Percentiles rank a stretch among this genome's conserved stretches.
Evolutionary conservation across 192 early-diverging fungal genomes (phyloP).

Genomic region (Mortierella hygrophila): DNA sequence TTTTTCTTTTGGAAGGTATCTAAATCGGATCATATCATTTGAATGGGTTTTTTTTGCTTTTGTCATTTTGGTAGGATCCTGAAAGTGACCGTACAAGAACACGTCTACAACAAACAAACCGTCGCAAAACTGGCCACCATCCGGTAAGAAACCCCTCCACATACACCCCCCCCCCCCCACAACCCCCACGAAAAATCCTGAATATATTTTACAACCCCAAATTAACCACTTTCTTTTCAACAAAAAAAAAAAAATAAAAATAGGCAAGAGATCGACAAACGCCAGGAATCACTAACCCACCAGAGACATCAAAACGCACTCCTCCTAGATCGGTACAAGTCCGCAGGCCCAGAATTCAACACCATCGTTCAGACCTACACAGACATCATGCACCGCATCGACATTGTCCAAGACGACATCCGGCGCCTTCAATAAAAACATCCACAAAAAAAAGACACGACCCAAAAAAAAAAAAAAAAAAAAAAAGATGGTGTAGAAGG

Average conservation of each 20-base stretch:
- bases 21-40: too few relatives aligned
- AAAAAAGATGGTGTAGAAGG: background rate
- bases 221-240: background rate
- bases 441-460: background rate
- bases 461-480: background rate
- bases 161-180: background rate
- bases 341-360: conserved; percentile 49
- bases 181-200: background rate
- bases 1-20: background rate
- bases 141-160: conserved; percentile 15
- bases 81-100: conserved; percentile 5
- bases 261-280: background rate
- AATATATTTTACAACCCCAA: background rate
- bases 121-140: conserved; percentile 1
- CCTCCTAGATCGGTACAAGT: conserved; percentile 29
- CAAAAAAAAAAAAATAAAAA: background rate
- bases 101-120: conserved; percentile 31
- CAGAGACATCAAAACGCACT: conserved; percentile 22
- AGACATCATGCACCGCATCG: conserved; percentile 38
- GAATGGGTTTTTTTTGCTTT: too few relatives aligned
- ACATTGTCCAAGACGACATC: conserved; percentile 47
- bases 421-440: conserved; percentile 16
- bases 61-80: conserved; percentile 5
- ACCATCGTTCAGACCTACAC: conserved; percentile 41
- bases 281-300: background rate